A percentile compares a stretch with the other conserved stretches of the same genome.
These are phyloP conservation scores for Elongisporangium undulatum DNA, from an alignment of 352 stramenopile genomes.

Conservation along the genomic window DNA sequence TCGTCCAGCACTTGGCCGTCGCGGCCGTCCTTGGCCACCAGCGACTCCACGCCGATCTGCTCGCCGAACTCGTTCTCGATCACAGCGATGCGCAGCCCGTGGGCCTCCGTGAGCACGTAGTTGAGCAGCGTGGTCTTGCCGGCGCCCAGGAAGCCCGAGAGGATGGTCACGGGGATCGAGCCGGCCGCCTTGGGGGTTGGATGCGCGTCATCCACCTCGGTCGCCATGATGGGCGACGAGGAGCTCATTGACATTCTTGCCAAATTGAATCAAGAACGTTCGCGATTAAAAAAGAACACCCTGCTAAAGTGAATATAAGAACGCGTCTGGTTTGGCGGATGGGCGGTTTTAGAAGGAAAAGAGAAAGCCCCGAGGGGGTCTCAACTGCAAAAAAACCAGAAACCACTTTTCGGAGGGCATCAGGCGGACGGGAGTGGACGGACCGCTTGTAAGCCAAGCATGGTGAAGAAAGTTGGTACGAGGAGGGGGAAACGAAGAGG, in stretches of 20 bases:
- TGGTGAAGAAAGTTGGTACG: slow-evolving; percentile 65
- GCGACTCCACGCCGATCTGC: slow-evolving; percentile 92
- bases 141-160: slow-evolving; percentile 94
- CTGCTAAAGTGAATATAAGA: background rate
- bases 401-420: slow-evolving; percentile 1
- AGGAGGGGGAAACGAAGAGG: background rate
- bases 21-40: slow-evolving; percentile 75
- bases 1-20: slow-evolving; percentile 69
- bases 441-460: slow-evolving; percentile 4
- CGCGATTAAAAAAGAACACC: background rate
- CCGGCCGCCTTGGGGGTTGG: background rate
- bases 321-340: background rate
- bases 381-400: slow-evolving; percentile 4
- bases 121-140: slow-evolving; percentile 99
- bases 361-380: background rate
- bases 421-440: background rate
- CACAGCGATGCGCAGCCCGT: slow-evolving; percentile 95
- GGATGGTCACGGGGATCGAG: slow-evolving; percentile 89
- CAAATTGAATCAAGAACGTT: background rate
- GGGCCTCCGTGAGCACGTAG: slow-evolving; percentile 91
- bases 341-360: background rate
- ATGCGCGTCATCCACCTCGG: background rate
- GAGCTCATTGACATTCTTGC: background rate
- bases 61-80: slow-evolving; percentile 99
- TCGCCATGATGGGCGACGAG: background rate